These are phyloP conservation scores for Babesia bovis DNA, from an alignment of 169 alveolate genomes.

Conservation along the genomic window DNA sequence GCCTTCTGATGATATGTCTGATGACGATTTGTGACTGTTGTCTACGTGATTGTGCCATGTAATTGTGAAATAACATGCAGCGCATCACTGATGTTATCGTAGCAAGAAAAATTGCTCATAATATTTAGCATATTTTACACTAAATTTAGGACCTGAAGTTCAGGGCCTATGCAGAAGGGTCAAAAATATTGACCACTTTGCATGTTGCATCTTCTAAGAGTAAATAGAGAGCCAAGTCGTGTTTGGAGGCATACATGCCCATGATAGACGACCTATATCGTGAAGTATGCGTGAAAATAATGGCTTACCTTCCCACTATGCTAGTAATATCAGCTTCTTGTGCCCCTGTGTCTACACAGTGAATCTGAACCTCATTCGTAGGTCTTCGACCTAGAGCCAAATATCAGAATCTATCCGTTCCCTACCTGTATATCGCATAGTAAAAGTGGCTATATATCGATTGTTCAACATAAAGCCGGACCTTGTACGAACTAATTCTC, in stretches of 20 bases:
- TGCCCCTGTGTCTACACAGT: constrained; percentile 26
- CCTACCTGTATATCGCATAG: constrained; percentile 9
- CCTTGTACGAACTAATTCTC: neutral
- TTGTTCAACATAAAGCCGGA: constrained; percentile 34
- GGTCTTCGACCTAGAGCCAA: constrained; percentile 3
- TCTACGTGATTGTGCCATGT: neutral
- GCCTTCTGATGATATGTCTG: constrained; percentile 41
- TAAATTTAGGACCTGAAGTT: neutral
- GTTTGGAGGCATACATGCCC: constrained; percentile 5
- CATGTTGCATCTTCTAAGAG: constrained; percentile 14
- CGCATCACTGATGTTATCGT: no score
- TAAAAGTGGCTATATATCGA: constrained; percentile 9
- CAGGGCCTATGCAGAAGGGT: constrained; percentile 25
- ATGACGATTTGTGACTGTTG: constrained; percentile 3
- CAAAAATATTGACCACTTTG: constrained; percentile 26
- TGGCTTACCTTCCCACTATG: constrained; percentile 17
- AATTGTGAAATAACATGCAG: no score
- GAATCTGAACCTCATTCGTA: constrained; percentile 12
- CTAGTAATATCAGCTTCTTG: constrained; percentile 29
- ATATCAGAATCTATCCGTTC: neutral
- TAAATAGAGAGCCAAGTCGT: constrained; percentile 28
- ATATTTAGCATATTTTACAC: neutral
- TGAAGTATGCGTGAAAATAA: neutral
- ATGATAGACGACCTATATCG: neutral
- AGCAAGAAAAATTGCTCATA: neutral